These are phyloP conservation scores for Phylloporus arenicola DNA, from an alignment of 768 basidiomycete species.

Conservation along the genomic window DNA sequence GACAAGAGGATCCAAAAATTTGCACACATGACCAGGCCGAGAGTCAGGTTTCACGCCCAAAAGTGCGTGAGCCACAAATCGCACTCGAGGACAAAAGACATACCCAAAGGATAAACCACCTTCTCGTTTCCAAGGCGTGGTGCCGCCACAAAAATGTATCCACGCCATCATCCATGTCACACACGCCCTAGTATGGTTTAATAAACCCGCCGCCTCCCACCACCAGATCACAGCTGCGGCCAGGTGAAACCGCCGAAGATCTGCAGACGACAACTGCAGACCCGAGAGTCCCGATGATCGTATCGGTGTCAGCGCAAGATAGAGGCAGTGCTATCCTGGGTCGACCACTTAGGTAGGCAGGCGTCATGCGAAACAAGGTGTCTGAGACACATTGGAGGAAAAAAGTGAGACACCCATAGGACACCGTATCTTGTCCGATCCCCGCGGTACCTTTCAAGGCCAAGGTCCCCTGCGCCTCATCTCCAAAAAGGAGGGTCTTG, in stretches of 20 bases:
- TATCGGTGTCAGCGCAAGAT: neutral
- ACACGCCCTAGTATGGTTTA: too few relatives aligned
- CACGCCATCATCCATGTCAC: too few relatives aligned
- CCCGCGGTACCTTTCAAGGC: conserved; percentile 51
- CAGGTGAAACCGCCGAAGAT: too few relatives aligned
- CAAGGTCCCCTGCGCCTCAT: conserved; percentile 12
- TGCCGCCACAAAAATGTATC: neutral
- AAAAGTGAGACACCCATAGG: conserved; percentile 2
- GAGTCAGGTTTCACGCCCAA: conserved; percentile 10
- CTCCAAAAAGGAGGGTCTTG: conserved; percentile 37
- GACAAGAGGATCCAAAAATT: conserved; percentile 14
- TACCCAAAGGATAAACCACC: neutral
- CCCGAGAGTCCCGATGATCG: neutral
- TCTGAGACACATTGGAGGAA: conserved; percentile 8
- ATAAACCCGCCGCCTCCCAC: neutral
- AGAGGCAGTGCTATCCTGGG: neutral
- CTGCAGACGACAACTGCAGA: neutral
- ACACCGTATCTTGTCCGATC: conserved; percentile 34
- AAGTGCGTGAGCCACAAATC: conserved; percentile 13
- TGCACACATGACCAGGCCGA: conserved; percentile 5
- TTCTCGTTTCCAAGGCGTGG: conserved; percentile 9
- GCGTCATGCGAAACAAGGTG: conserved; percentile 3
- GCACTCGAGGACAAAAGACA: conserved; percentile 6
- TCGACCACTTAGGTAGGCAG: too few relatives aligned
- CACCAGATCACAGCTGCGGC: neutral